phyloP scores from a whole-genome alignment of 1,139 yeast species.

The Pneumocystis carinii region DNA sequence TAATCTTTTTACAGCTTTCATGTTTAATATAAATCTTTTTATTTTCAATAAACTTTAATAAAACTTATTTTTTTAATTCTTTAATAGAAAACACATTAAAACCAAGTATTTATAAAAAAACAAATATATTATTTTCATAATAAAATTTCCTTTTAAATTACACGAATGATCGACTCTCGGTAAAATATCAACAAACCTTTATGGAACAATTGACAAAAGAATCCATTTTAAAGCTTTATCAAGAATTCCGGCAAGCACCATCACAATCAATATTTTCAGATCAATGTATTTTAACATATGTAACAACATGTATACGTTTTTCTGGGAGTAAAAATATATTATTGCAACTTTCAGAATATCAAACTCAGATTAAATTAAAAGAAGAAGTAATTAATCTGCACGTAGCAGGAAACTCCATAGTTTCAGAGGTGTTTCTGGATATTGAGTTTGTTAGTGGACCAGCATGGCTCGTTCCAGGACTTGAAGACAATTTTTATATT shows the following conservation, averaged over 20 bases:
- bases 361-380: background rate
- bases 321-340: background rate
- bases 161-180: too few species aligned
- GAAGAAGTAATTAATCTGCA: constrained; percentile 16
- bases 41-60: too few species aligned
- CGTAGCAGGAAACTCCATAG: constrained; percentile 15
- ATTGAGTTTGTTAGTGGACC: constrained; percentile 20
- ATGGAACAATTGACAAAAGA: background rate
- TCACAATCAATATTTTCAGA: background rate
- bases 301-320: background rate
- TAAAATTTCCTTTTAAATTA: too few species aligned
- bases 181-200: background rate
- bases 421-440: constrained; percentile 18
- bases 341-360: background rate
- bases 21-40: too few species aligned
- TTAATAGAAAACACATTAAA: too few species aligned
- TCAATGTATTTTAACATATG: background rate
- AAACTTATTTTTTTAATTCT: too few species aligned
- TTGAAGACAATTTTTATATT: constrained; percentile 20
- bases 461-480: constrained; percentile 20
- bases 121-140: too few species aligned
- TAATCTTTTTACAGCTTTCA: too few species aligned
- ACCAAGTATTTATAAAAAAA: too few species aligned
- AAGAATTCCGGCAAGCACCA: background rate
- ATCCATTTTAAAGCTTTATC: background rate